Percentiles rank a stretch among this genome's conserved stretches.
Evolutionary conservation across 768 basidiomycete species (phyloP).

Genomic region (Pholiota conissans): DNA sequence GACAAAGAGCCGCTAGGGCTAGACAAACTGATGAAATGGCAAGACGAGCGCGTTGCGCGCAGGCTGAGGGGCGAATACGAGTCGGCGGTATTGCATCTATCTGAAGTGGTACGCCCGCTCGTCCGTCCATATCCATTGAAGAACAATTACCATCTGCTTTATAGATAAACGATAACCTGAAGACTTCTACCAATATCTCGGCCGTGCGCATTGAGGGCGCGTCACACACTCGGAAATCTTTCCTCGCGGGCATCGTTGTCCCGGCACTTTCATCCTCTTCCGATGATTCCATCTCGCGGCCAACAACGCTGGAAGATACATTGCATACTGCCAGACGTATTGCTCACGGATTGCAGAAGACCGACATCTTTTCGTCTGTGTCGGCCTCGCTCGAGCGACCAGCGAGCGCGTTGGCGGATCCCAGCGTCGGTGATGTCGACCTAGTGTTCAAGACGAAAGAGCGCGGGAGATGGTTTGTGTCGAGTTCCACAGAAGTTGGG

Average conservation of each 20-base stretch:
- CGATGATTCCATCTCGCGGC: slow-evolving; percentile 2
- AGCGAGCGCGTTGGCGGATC: slow-evolving; percentile 48
- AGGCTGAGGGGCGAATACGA: slow-evolving; percentile 79
- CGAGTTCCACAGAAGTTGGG: slow-evolving; percentile 88
- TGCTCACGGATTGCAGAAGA: slow-evolving; percentile 61
- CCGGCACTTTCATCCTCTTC: slow-evolving; percentile 39
- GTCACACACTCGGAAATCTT: slow-evolving; percentile 68
- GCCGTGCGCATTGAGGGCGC: slow-evolving; percentile 85
- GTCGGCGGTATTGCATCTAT: slow-evolving; percentile 35
- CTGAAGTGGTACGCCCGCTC: slow-evolving; percentile 30
- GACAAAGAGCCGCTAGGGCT: slow-evolving; percentile 57
- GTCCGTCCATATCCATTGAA: no score
- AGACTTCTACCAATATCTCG: slow-evolving; percentile 66
- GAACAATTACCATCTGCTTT: no score
- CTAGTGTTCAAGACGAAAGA: slow-evolving; percentile 79
- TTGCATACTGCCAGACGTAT: slow-evolving; percentile 71
- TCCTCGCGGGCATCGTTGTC: slow-evolving; percentile 76
- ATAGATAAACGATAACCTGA: slow-evolving; percentile 69
- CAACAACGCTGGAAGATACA: slow-evolving; percentile 58
- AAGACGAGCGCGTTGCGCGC: slow-evolving; percentile 69
- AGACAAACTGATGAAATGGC: slow-evolving; percentile 66
- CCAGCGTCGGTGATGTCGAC: slow-evolving; percentile 64
- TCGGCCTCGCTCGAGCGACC: slow-evolving; percentile 63
- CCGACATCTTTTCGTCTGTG: slow-evolving; percentile 76
- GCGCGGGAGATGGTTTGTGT: slow-evolving; percentile 71